Evolutionary conservation across 1,284 basidiomycete genomes (phyloP), one percentile per base, ranked within the genome.

Genomic region (Gomphus bonarii): DNA sequence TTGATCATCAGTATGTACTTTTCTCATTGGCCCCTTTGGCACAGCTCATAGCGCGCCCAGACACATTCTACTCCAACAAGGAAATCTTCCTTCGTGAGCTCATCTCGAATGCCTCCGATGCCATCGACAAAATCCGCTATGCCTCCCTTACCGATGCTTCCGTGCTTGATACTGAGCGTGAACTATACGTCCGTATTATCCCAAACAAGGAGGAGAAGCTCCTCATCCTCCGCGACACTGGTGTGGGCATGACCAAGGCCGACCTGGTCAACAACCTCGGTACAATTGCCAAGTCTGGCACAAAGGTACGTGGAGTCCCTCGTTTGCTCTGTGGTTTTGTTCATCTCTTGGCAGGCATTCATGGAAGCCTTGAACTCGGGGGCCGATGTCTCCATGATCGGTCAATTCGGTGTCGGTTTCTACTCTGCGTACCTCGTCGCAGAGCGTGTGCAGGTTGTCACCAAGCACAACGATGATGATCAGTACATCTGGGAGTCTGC

Each of bases 401-500:
- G 88, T 70, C 89, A 91, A 77, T 94, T 97, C 74, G 93, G 94
- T 93, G 95, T 97, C 74, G 93, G 95, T 79, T 99, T 99, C 88
- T 99, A 99, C 85, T 98, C 95, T 54, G 91, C 93, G 25, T 99
- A 99, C 83, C 91, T 99, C 66, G 95, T 98, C 64, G 95, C 97
- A 67, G 95, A 99, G 75, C 88, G 88, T 65, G 97, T 99, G 10
- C 93, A 97, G 76, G 90, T 99, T 70, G 90, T 97, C 76, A 95
- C 95, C 67, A 99, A 99, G 80, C 92, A 99, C 85, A 99, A 99
- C 71, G 97, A 99, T 69, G 95, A 99, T 72, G 97, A 99, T 77
- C 95, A 99, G 77, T 98, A 99, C 81, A 95, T 98, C 74, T 99
- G 97, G 97, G 95, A 98, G 82, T 98, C 95, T 20, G 89, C 97